Evolutionary conservation across 108 stramenopile genomes (phyloP).

Genomic region (Nitzschia sp.): DNA sequence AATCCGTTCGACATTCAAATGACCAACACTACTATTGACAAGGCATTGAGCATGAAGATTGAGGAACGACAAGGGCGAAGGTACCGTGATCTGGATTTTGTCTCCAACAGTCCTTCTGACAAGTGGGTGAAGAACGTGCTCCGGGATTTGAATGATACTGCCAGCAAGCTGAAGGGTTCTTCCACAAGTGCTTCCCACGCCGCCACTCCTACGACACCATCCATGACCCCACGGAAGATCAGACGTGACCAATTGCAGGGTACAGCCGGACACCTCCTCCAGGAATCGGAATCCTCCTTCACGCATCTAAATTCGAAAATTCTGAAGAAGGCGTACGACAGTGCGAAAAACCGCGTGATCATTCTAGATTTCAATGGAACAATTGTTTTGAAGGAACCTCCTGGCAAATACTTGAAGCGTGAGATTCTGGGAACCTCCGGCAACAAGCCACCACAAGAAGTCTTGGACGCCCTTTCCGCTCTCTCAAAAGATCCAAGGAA

Average conservation of each 20-base stretch:
- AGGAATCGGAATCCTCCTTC: slow-evolving; percentile 55
- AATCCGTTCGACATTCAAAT: slow-evolving; percentile 95
- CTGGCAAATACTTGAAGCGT: slow-evolving; percentile 95
- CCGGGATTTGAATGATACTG: slow-evolving; percentile 76
- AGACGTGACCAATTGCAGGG: slow-evolving; percentile 37
- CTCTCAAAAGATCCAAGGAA: slow-evolving; percentile 84
- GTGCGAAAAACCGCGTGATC: slow-evolving; percentile 82
- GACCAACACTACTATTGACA: slow-evolving; percentile 87
- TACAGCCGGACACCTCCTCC: slow-evolving; percentile 65
- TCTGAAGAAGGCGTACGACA: slow-evolving; percentile 70
- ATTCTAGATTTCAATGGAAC: slow-evolving; percentile 98
- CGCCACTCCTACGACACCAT: slow-evolving; percentile 30
- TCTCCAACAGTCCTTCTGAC: slow-evolving; percentile 89
- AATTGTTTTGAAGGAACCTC: slow-evolving; percentile 91
- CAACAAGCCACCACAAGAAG: slow-evolving; percentile 72
- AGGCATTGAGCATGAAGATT: slow-evolving; percentile 85
- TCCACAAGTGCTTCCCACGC: slow-evolving; percentile 16
- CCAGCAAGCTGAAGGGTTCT: background rate
- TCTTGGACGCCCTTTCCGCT: slow-evolving; percentile 65
- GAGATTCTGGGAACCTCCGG: slow-evolving; percentile 91
- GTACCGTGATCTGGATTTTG: slow-evolving; percentile 95
- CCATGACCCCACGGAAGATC: slow-evolving; percentile 21
- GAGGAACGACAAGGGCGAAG: slow-evolving; percentile 86
- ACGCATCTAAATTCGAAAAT: slow-evolving; percentile 54
- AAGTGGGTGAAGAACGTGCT: slow-evolving; percentile 96